These are phyloP conservation scores for Aspergillus fumigatus DNA, from an alignment of 2,329 filamentous ascomycete species.

Conservation along the genomic window DNA sequence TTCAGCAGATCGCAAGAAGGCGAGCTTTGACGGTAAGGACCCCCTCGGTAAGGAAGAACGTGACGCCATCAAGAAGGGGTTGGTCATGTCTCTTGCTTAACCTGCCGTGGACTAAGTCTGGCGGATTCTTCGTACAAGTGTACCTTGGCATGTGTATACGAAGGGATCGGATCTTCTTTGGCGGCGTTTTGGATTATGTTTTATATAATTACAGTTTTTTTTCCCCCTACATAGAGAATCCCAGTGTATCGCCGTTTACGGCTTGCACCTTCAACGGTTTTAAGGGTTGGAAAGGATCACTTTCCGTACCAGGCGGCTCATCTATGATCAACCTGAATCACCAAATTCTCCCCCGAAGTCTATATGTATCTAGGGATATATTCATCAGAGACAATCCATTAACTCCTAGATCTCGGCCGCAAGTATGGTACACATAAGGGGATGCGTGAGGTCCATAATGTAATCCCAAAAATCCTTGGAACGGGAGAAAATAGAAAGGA, in stretches of 20 bases:
- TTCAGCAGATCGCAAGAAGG: slow-evolving; percentile 29
- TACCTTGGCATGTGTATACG: too few relatives aligned
- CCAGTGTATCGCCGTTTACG: background rate
- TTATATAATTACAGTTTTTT: background rate
- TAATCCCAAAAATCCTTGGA: background rate
- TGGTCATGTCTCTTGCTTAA: slow-evolving; percentile 21
- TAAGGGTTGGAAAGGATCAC: background rate
- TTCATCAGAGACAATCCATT: background rate
- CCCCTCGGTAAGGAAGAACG: slow-evolving; percentile 31
- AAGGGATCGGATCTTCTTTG: too few relatives aligned
- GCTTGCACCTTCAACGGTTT: background rate
- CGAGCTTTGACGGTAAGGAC: slow-evolving; percentile 33
- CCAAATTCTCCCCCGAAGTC: background rate
- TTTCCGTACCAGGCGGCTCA: background rate
- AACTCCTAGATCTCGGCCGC: background rate
- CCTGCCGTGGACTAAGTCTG: background rate
- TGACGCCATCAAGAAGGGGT: slow-evolving; percentile 35
- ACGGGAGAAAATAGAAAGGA: background rate
- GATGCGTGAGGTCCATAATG: background rate
- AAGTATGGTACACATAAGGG: background rate
- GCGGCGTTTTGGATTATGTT: background rate
- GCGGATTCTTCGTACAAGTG: background rate
- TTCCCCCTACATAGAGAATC: background rate
- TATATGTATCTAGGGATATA: background rate
- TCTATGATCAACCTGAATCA: background rate